Evolutionary conservation across 345 rosid genomes (phyloP).

Genomic region (Sisymbrium irio): DNA sequence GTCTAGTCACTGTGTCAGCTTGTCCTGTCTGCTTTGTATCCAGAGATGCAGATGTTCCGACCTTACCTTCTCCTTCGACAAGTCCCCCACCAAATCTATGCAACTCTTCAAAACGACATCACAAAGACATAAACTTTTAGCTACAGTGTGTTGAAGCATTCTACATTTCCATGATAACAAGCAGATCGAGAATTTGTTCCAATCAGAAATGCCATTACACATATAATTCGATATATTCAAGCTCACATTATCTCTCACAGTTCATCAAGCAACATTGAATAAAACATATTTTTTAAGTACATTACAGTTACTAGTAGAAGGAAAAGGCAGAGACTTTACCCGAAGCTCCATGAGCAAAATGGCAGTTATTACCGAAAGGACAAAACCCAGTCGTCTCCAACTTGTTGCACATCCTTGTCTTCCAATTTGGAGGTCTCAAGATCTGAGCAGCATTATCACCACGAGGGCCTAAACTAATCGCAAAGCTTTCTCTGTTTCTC

Average conservation of each 20-base stretch:
- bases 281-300: not conserved
- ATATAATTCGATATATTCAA: not conserved
- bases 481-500: slow-evolving; percentile 77
- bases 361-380: slow-evolving; percentile 79
- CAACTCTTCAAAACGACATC: slow-evolving; percentile 49
- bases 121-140: not conserved
- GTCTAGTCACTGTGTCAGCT: slow-evolving; percentile 41
- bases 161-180: slow-evolving; percentile 5
- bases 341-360: slow-evolving; percentile 82
- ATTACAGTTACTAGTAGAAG: not conserved
- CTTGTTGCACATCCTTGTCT: slow-evolving; percentile 84
- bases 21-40: slow-evolving; percentile 57
- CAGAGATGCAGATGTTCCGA: slow-evolving; percentile 43
- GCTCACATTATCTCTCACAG: not conserved
- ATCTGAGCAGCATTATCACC: slow-evolving; percentile 43
- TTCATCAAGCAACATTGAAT: not conserved
- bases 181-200: not conserved
- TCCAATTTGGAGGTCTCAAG: slow-evolving; percentile 80
- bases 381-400: slow-evolving; percentile 85
- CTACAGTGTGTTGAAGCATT: not conserved
- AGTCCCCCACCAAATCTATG: slow-evolving; percentile 82
- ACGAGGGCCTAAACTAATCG: slow-evolving; percentile 82
- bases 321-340: slow-evolving; percentile 42
- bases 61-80: slow-evolving; percentile 53
- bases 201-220: not conserved